A percentile compares a stretch with the other conserved stretches of the same genome.
Evolutionary conservation across 2,329 filamentous ascomycete species (phyloP).

Genomic region (Daldinia sp.): DNA sequence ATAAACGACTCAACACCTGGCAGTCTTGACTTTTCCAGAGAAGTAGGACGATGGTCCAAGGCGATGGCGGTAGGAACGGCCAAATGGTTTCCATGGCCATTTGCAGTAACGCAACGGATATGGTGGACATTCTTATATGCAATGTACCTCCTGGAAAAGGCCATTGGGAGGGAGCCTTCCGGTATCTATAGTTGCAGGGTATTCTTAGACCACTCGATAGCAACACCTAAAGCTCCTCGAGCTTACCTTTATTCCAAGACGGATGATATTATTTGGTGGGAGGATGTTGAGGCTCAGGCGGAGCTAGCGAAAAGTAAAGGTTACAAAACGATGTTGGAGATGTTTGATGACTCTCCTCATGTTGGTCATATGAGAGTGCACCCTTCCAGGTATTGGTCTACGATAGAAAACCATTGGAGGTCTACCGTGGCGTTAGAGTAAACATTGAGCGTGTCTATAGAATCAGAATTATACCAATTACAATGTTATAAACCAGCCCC

Average conservation of each 20-base stretch:
- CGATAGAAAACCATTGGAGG: slow-evolving; percentile 53
- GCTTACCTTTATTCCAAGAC: slow-evolving; percentile 70
- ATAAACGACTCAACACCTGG: slow-evolving; percentile 68
- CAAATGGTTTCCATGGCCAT: slow-evolving; percentile 62
- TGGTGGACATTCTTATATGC: slow-evolving; percentile 59
- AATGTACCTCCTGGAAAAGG: slow-evolving; percentile 53
- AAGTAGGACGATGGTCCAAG: slow-evolving; percentile 64
- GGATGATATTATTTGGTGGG: slow-evolving; percentile 67
- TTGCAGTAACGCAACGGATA: slow-evolving; percentile 60
- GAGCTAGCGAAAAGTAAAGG: slow-evolving; percentile 61
- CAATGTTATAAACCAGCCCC: background rate
- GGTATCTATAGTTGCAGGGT: slow-evolving; percentile 56
- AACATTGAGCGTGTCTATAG: background rate
- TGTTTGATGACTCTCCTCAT: slow-evolving; percentile 70
- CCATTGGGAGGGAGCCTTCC: slow-evolving; percentile 56
- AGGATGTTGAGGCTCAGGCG: slow-evolving; percentile 68
- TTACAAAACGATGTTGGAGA: slow-evolving; percentile 61
- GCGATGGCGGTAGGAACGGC: slow-evolving; percentile 66
- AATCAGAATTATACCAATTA: background rate
- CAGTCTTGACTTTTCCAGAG: slow-evolving; percentile 56
- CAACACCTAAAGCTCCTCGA: slow-evolving; percentile 56
- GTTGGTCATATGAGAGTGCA: slow-evolving; percentile 71
- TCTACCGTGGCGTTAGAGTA: slow-evolving; percentile 37
- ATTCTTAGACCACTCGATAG: slow-evolving; percentile 54
- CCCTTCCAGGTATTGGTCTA: slow-evolving; percentile 68